Evolutionary conservation across 2,329 filamentous ascomycete species (phyloP), one percentile per base, ranked within the genome.

Genomic region (Gaeumannomyces sp.): DNA sequence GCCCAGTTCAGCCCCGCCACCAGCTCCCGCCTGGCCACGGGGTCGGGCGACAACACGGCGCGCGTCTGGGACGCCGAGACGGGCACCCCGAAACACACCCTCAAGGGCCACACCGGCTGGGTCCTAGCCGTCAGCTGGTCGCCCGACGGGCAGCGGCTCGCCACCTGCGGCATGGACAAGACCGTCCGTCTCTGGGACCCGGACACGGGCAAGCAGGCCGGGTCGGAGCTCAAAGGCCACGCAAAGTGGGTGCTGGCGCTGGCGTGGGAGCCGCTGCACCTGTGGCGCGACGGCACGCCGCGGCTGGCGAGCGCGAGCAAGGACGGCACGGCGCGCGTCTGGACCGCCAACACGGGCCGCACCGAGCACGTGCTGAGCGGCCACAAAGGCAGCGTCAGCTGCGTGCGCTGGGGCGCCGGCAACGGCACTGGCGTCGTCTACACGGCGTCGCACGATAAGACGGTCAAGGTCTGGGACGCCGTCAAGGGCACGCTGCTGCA

Each of bases 61-160:
- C 82, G 94, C 65, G 89, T 98, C 78, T 97, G 92, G 92, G 93
- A 99, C 72, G 93, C 92, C 61, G 92, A 97, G 72, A 97, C 93
- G 0, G 93, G 93, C 61, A 97, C 93, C 14, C 93, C 93, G 0
- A 85, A 92, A 67, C 86, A 91, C 76, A 98, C 93, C 0, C 78
- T 98, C 61, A 90, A 92, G 71, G 93, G 93, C 0, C 95, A 98
- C 76, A 89, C 89, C 2, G 90, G 90, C 67, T 97, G 93, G 93
- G 93, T 98, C 4, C 77, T 98, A 65, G 91, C 88, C 2, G 92
- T 97, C 4, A 86, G 88, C 64, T 98, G 92, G 87, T 93, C 91
- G 19, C 92, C 93, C 0, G 92, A 97, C 72, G 92, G 90, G 14
- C 83, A 83, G 33, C 84, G 89, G 59, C 84, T 98, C 62, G 94